Percentiles rank a stretch among this genome's conserved stretches.
Evolutionary conservation across 352 stramenopile species (phyloP).

Genomic region (Globisporangium radiosum): DNA sequence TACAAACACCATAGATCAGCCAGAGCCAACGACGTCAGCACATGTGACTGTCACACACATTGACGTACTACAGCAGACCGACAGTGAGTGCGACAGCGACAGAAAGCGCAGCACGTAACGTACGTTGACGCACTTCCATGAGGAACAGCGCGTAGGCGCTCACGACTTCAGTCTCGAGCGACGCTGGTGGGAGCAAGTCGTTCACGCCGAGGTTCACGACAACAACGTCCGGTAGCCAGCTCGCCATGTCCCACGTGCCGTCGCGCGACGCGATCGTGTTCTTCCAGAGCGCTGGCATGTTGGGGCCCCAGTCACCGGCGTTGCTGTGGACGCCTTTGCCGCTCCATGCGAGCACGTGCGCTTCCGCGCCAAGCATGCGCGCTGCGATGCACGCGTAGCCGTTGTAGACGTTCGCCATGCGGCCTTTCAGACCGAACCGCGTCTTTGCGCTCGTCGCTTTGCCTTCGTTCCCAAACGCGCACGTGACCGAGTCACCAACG

Average conservation of each 20-base stretch:
- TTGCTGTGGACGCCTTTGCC: constrained; percentile 86
- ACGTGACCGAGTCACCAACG: constrained; percentile 34
- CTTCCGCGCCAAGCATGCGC: constrained; percentile 81
- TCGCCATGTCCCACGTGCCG: no score
- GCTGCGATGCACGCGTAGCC: constrained; percentile 77
- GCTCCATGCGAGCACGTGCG: constrained; percentile 82
- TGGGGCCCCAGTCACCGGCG: constrained; percentile 73
- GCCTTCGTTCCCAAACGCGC: constrained; percentile 82
- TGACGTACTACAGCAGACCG: no score
- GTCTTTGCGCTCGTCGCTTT: constrained; percentile 64
- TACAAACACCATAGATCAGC: background rate
- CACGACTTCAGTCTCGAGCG: constrained; percentile 29
- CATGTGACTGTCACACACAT: background rate
- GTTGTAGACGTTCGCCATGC: constrained; percentile 87
- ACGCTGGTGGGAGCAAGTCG: constrained; percentile 77
- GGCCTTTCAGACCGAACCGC: constrained; percentile 76
- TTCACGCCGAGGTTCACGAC: constrained; percentile 17
- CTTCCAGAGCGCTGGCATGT: constrained; percentile 67
- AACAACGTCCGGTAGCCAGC: no score
- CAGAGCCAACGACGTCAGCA: no score
- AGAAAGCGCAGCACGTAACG: no score
- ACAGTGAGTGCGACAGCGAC: no score
- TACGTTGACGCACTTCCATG: no score
- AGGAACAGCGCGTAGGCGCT: no score
- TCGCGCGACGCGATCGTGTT: no score